Conservation (phyloP, 1,284 basidiomycete species). For the Volvariella volvacea region DNA sequence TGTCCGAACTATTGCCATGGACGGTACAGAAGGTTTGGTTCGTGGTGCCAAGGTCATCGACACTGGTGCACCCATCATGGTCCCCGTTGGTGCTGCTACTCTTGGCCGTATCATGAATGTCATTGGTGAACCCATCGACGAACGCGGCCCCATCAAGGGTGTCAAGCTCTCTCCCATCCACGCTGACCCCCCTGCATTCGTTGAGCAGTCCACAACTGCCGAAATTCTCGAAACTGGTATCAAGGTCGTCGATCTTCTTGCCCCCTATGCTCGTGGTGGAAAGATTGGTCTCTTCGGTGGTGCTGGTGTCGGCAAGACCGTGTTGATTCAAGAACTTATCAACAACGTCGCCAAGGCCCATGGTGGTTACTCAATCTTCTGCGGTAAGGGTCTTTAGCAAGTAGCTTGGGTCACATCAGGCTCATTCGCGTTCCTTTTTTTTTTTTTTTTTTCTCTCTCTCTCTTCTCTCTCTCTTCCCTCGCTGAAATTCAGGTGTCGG, state of each 20-base stretch:
- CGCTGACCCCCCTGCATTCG: conserved; percentile 93
- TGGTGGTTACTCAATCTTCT: conserved; percentile 99
- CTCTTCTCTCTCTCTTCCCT: conserved; percentile 8
- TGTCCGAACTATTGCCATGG: conserved; percentile 96
- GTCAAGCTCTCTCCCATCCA: conserved; percentile 90
- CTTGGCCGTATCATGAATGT: conserved; percentile 99
- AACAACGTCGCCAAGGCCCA: conserved; percentile 99
- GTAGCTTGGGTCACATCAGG: too few relatives aligned
- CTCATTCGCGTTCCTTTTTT: too few relatives aligned
- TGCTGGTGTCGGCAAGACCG: conserved; percentile 99
- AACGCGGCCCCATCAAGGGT: conserved; percentile 97
- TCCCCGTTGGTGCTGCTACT: conserved; percentile 91
- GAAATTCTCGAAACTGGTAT: conserved; percentile 99
- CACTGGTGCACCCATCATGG: conserved; percentile 93
- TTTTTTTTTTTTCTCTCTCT: neutral
- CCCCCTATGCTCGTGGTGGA: conserved; percentile 99
- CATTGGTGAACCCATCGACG: conserved; percentile 99
- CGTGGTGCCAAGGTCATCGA: conserved; percentile 97
- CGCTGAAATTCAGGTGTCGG: conserved; percentile 70
- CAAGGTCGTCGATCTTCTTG: conserved; percentile 99
- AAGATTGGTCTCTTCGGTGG: conserved; percentile 99
- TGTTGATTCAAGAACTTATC: conserved; percentile 98
- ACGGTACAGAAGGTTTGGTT: conserved; percentile 99
- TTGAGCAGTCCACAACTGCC: conserved; percentile 96
- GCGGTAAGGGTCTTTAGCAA: too few relatives aligned